phyloP scores from a whole-genome alignment of 257 asterid species.

The Plectranthus barbatus region DNA sequence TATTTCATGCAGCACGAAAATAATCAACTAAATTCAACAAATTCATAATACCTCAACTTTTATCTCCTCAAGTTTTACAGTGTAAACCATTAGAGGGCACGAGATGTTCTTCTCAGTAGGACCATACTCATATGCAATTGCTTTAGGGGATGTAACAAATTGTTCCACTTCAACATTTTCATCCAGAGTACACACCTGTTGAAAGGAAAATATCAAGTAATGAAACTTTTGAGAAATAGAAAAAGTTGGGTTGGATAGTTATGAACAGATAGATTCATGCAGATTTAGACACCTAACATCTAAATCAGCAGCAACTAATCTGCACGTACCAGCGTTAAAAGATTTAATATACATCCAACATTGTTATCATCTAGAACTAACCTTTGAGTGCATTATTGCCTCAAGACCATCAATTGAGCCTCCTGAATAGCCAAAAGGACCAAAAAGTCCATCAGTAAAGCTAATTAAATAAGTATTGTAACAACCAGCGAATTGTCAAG shows the following conservation, averaged over 20 bases:
- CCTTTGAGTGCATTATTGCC: slow-evolving; percentile 77
- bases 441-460: not conserved
- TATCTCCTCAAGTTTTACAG: slow-evolving; percentile 59
- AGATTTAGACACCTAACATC: not conserved
- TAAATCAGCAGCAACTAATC: not conserved
- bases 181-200: slow-evolving; percentile 71
- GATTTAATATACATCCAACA: not conserved
- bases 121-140: slow-evolving; percentile 48
- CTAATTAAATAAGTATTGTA: not conserved
- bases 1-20: slow-evolving; percentile 7
- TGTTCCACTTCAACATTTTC: slow-evolving; percentile 57
- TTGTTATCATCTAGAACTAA: slow-evolving; percentile 14
- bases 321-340: no score
- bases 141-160: slow-evolving; percentile 63
- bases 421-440: slow-evolving; percentile 37
- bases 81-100: slow-evolving; percentile 22
- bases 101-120: slow-evolving; percentile 30
- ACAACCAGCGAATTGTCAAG: not conserved
- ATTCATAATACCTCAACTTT: slow-evolving; percentile 61
- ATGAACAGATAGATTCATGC: not conserved
- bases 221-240: slow-evolving; percentile 3
- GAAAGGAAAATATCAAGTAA: slow-evolving; percentile 15
- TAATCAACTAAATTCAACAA: slow-evolving; percentile 9
- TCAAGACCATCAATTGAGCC: slow-evolving; percentile 84
- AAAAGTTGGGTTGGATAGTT: not conserved